Evolutionary conservation across 768 basidiomycete genomes (phyloP).

Genomic region (Hebeloma cylindrosporum): DNA sequence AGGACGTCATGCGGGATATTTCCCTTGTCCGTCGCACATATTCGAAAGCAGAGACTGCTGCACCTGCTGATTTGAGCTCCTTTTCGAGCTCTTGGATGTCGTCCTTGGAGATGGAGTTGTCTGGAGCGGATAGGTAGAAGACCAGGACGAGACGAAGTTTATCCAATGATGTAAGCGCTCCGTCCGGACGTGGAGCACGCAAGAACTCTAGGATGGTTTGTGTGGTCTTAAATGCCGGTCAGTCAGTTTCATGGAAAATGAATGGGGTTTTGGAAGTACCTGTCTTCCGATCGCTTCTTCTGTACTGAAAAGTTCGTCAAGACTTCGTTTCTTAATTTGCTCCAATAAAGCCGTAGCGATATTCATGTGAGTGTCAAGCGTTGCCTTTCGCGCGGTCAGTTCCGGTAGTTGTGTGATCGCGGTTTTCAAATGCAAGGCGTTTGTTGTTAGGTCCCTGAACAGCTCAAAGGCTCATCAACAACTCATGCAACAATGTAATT

Average conservation of each 20-base stretch:
- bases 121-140: conserved; percentile 87
- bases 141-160: conserved; percentile 94
- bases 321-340: conserved; percentile 90
- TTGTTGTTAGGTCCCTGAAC: conserved; percentile 81
- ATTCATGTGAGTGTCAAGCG: conserved; percentile 98
- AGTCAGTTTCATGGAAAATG: background rate
- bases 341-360: conserved; percentile 94
- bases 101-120: conserved; percentile 80
- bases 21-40: conserved; percentile 92
- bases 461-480: background rate
- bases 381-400: conserved; percentile 93
- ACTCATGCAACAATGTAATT: no score
- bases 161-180: conserved; percentile 70
- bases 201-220: conserved; percentile 84
- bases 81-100: conserved; percentile 87
- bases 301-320: conserved; percentile 96
- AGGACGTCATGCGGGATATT: conserved; percentile 87
- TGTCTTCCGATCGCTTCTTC: conserved; percentile 91
- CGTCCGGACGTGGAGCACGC: conserved; percentile 67
- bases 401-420: conserved; percentile 97
- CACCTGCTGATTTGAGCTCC: conserved; percentile 80
- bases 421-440: conserved; percentile 92
- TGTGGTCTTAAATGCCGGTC: conserved; percentile 40
- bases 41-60: conserved; percentile 80
- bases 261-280: conserved; percentile 34